Evolutionary conservation across 1,139 yeast genomes (phyloP).

Genomic region (Pichia sp.): DNA sequence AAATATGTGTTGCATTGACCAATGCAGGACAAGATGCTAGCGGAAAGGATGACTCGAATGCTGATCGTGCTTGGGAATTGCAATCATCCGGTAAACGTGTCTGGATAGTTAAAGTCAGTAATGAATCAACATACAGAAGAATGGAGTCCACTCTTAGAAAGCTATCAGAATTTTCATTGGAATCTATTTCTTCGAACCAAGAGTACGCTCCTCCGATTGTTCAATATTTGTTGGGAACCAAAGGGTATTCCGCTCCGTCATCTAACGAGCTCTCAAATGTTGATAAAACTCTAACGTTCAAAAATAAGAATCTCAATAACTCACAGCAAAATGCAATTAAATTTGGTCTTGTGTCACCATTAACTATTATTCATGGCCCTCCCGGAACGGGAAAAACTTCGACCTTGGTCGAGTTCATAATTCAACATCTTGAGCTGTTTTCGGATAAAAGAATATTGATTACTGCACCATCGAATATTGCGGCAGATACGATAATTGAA

Average conservation of each 20-base stretch:
- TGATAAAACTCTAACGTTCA: conserved; percentile 33
- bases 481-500: conserved; percentile 88
- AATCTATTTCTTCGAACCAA: conserved; percentile 18
- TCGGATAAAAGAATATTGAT: conserved; percentile 60
- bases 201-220: conserved; percentile 32
- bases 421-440: conserved; percentile 55
- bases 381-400: conserved; percentile 84
- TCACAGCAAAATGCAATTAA: conserved; percentile 69
- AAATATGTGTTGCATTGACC: conserved; percentile 58
- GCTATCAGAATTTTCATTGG: conserved; percentile 46
- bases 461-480: conserved; percentile 94
- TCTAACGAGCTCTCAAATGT: conserved; percentile 1
- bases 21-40: conserved; percentile 21
- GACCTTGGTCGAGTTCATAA: conserved; percentile 78
- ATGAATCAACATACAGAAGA: conserved; percentile 65
- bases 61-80: conserved; percentile 39
- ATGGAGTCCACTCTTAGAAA: conserved; percentile 79
- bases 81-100: conserved; percentile 10
- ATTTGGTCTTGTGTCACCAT: conserved; percentile 41
- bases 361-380: conserved; percentile 68
- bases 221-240: conserved; percentile 44
- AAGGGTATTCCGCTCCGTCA: conserved; percentile 28
- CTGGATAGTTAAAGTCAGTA: conserved; percentile 65
- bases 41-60: conserved; percentile 24
- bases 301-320: conserved; percentile 53